Evolutionary conservation across 2,329 filamentous ascomycete species (phyloP), one percentile per base, ranked within the genome.

Genomic region (Madurella mycetomatis): DNA sequence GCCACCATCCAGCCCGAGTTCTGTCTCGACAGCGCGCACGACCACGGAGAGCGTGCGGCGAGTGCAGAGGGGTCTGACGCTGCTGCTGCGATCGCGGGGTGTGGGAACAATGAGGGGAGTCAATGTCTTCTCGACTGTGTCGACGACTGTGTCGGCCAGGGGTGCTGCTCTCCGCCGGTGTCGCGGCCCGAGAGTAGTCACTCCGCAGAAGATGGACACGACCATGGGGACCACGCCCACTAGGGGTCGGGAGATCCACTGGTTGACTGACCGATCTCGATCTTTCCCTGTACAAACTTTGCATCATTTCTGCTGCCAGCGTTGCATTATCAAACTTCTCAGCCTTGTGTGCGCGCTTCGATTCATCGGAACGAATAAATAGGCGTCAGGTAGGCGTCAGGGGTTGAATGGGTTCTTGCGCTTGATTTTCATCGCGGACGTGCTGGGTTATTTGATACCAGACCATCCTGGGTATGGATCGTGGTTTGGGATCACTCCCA

Each of bases 1-100:
- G 92, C 91, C 37, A 99, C 94, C 12, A 97, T 99, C 63, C 94
- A 99, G 72, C 94, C 94, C 5, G 94, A 99, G 70, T 99, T 86
- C 63, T 84, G 82, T 59, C 69, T 82, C 25, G 81, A 82, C 60
- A 66, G 72, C 41, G 69, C 71, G 49, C 78, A 76, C 59, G 67
- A 71, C 39, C 67, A 70, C 42, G 64, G 56, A 2, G 70, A 73
- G 49, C 66, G 67, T 30, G 65, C 68, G 12, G 67, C 66, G 31
- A 62, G 25, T n/a, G 4, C 32, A 17, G 43, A 77, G 53, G 73
- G 72, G 54, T 43, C 49, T 60, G 70, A 57, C 52, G 60, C 41
- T 51, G 58, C 41, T 51, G 58, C 51, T 49, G 41, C 41, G 53
- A 40, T 44, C 50, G 47, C 42, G 34, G 49, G 45, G 51, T 59